Percentiles rank a stretch among this genome's conserved stretches.
These are phyloP conservation scores for Saccharomycopsis malanga DNA, from an alignment of 805 yeast genomes.

Conservation along the genomic window DNA sequence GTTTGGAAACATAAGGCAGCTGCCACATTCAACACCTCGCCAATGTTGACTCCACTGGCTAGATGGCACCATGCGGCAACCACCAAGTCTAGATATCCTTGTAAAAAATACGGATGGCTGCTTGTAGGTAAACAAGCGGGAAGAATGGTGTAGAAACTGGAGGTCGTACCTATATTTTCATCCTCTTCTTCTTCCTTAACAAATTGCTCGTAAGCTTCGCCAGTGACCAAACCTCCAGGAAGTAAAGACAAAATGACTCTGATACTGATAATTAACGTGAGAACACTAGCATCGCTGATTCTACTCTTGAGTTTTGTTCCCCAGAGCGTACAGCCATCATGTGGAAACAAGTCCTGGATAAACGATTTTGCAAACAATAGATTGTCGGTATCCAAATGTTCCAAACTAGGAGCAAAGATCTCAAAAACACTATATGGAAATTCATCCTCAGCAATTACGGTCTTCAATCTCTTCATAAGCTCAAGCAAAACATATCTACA, in stretches of 20 bases:
- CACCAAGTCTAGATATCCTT: slow-evolving; percentile 33
- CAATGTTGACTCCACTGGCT: neutral
- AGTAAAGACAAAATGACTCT: slow-evolving; percentile 7
- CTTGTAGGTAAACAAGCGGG: slow-evolving; percentile 32
- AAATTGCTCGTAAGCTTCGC: slow-evolving; percentile 9
- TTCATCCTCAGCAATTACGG: neutral
- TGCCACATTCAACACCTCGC: slow-evolving; percentile 31
- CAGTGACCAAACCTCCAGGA: slow-evolving; percentile 14
- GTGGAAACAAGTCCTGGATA: slow-evolving; percentile 15
- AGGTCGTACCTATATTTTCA: neutral
- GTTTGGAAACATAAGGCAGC: slow-evolving; percentile 30
- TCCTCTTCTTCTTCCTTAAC: neutral
- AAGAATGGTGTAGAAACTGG: slow-evolving; percentile 30
- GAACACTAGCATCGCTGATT: neutral
- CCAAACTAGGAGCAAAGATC: slow-evolving; percentile 13
- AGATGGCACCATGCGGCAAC: slow-evolving; percentile 24
- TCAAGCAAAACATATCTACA: slow-evolving; percentile 9
- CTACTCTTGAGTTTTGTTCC: slow-evolving; percentile 2
- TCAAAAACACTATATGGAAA: neutral
- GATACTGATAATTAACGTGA: neutral
- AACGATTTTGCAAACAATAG: slow-evolving; percentile 6
- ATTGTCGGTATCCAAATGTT: slow-evolving; percentile 5
- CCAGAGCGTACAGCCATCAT: slow-evolving; percentile 17
- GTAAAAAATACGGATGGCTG: slow-evolving; percentile 31
- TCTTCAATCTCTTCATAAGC: slow-evolving; percentile 1